Percentiles rank a stretch among this genome's conserved stretches.
Conservation (phyloP, 2,329 filamentous ascomycete species). For the Monilinia polystroma region DNA sequence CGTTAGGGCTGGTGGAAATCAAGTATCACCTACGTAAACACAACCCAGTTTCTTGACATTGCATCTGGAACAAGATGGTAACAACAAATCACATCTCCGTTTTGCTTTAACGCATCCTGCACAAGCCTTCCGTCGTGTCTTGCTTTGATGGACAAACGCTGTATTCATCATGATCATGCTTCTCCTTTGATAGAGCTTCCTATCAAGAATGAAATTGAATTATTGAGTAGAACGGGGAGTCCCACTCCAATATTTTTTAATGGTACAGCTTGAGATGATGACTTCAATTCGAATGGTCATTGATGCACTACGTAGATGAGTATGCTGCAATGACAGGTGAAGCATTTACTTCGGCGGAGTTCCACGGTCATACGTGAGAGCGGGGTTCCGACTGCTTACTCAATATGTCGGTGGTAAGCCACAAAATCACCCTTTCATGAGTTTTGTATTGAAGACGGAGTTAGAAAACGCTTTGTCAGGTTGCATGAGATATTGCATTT, state of each 20-base stretch:
- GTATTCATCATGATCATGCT: neutral
- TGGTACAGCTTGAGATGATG: neutral
- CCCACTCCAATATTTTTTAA: neutral
- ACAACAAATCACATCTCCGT: slow-evolving; percentile 33
- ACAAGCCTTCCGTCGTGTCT: slow-evolving; percentile 30
- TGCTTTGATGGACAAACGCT: slow-evolving; percentile 17
- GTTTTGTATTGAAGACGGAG: neutral
- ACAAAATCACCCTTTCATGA: too few relatives aligned
- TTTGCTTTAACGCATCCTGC: slow-evolving; percentile 32
- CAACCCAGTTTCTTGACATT: slow-evolving; percentile 25
- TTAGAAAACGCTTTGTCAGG: too few relatives aligned
- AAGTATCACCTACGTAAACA: slow-evolving; percentile 29
- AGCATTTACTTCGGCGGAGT: neutral
- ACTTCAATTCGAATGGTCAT: neutral
- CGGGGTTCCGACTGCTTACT: neutral
- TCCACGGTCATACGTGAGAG: neutral
- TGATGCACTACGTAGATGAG: too few relatives aligned
- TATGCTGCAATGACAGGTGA: neutral
- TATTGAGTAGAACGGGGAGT: neutral
- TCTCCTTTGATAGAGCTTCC: neutral
- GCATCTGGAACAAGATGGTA: slow-evolving; percentile 32
- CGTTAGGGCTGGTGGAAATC: neutral
- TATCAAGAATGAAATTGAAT: neutral
- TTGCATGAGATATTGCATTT: neutral
- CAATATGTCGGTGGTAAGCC: too few relatives aligned